phyloP scores from a whole-genome alignment of 345 rosid species.

The Noccaea bulbosa region DNA sequence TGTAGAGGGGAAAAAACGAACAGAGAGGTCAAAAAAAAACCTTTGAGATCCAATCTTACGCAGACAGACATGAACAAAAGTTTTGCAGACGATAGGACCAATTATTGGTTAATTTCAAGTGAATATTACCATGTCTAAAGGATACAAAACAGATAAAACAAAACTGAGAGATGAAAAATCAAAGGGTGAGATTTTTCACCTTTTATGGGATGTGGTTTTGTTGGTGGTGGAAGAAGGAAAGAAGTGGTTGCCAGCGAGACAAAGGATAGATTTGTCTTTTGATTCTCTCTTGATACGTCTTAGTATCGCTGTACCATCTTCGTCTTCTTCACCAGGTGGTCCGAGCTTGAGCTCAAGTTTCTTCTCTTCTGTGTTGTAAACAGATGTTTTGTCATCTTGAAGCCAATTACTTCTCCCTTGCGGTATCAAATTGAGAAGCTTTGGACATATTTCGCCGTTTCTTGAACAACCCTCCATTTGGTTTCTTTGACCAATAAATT shows the following conservation, averaged over 20 bases:
- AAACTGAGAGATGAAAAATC: constrained; percentile 44
- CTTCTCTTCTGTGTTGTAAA: constrained; percentile 62
- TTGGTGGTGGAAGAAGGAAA: constrained; percentile 45
- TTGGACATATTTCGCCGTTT: constrained; percentile 53
- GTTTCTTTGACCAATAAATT: constrained; percentile 15
- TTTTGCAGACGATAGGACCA: constrained; percentile 44
- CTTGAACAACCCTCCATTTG: constrained; percentile 57
- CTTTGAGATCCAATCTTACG: constrained; percentile 38
- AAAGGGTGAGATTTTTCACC: constrained; percentile 36
- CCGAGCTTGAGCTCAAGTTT: constrained; percentile 95
- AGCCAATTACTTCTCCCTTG: constrained; percentile 61
- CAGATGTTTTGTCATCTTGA: constrained; percentile 37
- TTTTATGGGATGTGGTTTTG: constrained; percentile 46
- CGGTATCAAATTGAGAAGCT: constrained; percentile 66
- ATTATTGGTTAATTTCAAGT: constrained; percentile 36
- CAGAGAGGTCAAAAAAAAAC: constrained; percentile 1
- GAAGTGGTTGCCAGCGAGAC: constrained; percentile 46
- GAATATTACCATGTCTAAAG: constrained; percentile 52
- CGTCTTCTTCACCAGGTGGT: constrained; percentile 57
- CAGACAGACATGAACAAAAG: constrained; percentile 22
- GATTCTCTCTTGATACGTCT: constrained; percentile 40
- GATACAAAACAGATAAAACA: constrained; percentile 37
- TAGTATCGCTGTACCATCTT: constrained; percentile 44
- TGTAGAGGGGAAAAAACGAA: background rate
- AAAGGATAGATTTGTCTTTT: constrained; percentile 53